Evolutionary conservation across 495 filamentous ascomycete genomes (phyloP).

Genomic region (Cudoniella acicularis): DNA sequence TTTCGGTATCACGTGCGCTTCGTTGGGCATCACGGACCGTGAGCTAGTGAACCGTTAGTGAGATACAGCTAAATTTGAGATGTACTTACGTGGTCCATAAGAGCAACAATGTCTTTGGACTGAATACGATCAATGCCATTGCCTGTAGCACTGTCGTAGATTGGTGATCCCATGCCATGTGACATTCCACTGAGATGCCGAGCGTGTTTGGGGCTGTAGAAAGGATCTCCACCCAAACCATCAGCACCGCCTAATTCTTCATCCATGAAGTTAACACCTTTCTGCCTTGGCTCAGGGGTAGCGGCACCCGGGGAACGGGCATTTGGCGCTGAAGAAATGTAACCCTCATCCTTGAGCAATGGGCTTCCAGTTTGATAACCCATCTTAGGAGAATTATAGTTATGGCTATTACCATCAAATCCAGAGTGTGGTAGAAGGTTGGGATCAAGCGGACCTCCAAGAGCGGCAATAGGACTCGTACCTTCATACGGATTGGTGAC

Average conservation of each 20-base stretch:
- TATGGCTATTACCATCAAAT: constrained; percentile 33
- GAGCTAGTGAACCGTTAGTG: too few species aligned
- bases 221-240: constrained; percentile 57
- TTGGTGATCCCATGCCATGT: constrained; percentile 79
- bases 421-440: constrained; percentile 40
- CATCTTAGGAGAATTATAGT: constrained; percentile 25
- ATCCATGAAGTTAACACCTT: constrained; percentile 55
- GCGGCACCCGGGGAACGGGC: constrained; percentile 52
- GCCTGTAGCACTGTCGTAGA: constrained; percentile 90
- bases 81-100: constrained; percentile 93
- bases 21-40: constrained; percentile 96
- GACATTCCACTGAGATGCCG: constrained; percentile 85
- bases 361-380: constrained; percentile 33
- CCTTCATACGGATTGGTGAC: constrained; percentile 57
- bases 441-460: constrained; percentile 44
- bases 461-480: constrained; percentile 43
- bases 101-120: constrained; percentile 92
- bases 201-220: constrained; percentile 51
- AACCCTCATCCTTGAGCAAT: constrained; percentile 77
- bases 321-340: constrained; percentile 78
- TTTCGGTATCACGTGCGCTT: constrained; percentile 94
- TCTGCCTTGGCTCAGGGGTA: constrained; percentile 59
- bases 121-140: constrained; percentile 88
- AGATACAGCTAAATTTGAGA: too few species aligned
- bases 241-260: constrained; percentile 51